Percentiles rank a stretch among this genome's conserved stretches.
Conservation (phyloP, 208 protist species). For the Perkinsela sp. region DNA sequence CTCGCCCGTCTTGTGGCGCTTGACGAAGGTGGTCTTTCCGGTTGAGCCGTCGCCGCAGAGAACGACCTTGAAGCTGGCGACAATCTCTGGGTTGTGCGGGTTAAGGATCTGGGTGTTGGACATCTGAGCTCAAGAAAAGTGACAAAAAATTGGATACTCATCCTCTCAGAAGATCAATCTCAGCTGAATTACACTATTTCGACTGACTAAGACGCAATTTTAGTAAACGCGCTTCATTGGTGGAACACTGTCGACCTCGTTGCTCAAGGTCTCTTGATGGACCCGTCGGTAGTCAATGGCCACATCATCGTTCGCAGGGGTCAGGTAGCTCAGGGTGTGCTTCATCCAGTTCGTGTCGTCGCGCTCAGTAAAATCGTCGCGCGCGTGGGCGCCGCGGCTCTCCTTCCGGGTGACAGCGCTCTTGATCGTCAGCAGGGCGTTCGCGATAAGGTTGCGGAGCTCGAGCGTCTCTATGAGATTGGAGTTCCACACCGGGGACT, state of each 20-base stretch:
- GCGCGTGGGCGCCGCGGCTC: constrained; percentile 82
- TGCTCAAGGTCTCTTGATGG: constrained; percentile 61
- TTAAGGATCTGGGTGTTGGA: too few relatives aligned
- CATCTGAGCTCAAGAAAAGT: too few relatives aligned
- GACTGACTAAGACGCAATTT: too few relatives aligned
- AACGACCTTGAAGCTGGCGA: constrained; percentile 88
- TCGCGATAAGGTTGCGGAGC: constrained; percentile 87
- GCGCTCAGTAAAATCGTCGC: constrained; percentile 80
- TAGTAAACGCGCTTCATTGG: constrained; percentile 73
- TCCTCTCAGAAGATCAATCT: too few relatives aligned
- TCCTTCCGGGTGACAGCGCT: constrained; percentile 77
- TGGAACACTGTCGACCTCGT: constrained; percentile 46
- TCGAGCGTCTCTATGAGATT: constrained; percentile 94
- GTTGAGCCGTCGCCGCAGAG: constrained; percentile 97
- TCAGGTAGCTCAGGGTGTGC: constrained; percentile 85
- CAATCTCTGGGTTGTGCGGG: constrained; percentile 11
- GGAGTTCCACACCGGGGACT: constrained; percentile 78
- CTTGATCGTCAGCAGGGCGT: constrained; percentile 74
- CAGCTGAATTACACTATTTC: too few relatives aligned
- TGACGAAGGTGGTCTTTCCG: constrained; percentile 99
- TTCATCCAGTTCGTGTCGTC: constrained; percentile 97
- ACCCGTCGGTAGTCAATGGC: constrained; percentile 73
- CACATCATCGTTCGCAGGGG: constrained; percentile 60
- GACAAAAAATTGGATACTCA: too few relatives aligned
- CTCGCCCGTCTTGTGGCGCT: constrained; percentile 96